Percentiles rank a stretch among this genome's conserved stretches.
These are phyloP conservation scores for Polytrichum commune DNA, from an alignment of 225 moss, liverwort and hornwort genomes.

Conservation along the genomic window DNA sequence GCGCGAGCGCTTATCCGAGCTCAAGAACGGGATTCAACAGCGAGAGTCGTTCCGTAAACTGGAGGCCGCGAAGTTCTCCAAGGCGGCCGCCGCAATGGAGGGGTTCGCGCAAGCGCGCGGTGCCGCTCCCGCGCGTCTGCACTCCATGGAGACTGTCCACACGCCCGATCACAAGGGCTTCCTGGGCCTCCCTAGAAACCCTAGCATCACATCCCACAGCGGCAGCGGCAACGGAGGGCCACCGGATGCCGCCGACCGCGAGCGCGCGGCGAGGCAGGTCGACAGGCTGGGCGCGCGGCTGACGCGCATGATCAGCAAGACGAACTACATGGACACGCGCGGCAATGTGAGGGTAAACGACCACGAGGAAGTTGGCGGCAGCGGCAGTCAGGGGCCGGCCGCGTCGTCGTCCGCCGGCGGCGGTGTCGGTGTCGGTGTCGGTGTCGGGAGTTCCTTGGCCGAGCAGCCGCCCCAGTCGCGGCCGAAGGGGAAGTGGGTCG, in stretches of 20 bases:
- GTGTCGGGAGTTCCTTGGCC: conserved; percentile 11
- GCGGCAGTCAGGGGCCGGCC: conserved; percentile 23
- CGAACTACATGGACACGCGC: conserved; percentile 43
- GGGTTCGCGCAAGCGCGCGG: conserved; percentile 1
- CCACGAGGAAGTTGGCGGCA: conserved; percentile 21
- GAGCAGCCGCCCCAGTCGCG: conserved; percentile 17
- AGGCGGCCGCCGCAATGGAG: not conserved
- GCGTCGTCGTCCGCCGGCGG: conserved; percentile 23
- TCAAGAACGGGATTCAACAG: not conserved
- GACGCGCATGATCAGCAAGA: conserved; percentile 45
- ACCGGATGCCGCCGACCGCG: conserved; percentile 10
- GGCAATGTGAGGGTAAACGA: conserved; percentile 15
- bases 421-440: no score
- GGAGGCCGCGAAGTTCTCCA: not conserved
- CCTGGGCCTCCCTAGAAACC: conserved; percentile 44
- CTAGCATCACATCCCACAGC: conserved; percentile 19
- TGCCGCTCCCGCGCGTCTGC: conserved; percentile 15
- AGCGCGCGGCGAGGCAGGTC: conserved; percentile 36
- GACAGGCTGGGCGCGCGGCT: conserved; percentile 48
- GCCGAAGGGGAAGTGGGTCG: conserved; percentile 32
- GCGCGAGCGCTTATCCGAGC: conserved; percentile 14
- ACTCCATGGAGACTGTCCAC: conserved; percentile 54
- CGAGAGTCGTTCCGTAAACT: no score
- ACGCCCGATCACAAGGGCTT: conserved; percentile 56
- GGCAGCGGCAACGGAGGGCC: not conserved